Evolutionary conservation across 345 rosid genomes (phyloP), one percentile per base, ranked within the genome.

Genomic region (Eutrema heterophyllum): DNA sequence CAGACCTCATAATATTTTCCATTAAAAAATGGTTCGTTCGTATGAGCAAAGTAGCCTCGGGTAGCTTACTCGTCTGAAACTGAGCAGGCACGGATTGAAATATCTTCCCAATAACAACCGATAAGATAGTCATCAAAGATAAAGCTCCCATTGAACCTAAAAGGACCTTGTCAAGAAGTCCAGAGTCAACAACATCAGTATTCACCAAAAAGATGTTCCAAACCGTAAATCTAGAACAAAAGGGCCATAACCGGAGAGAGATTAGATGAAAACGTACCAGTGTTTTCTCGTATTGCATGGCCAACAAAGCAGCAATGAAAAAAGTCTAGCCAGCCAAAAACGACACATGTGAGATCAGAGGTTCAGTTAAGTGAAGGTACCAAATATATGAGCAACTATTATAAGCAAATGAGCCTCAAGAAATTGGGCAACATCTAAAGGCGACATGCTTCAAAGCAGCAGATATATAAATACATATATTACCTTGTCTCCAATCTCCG

Each of bases 401-500:
- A 29, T 29, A 29, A 29, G 30, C 30, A 29, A 29, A 29, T 4
- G 5, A 29, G 5, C 30, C 30, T 29, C 30, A 32, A 32, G 35
- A 30, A 16, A 21, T 11, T 7, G 4, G 27, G 40, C 36, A 13
- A 14, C 26, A 67, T 52, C 7, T 52, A 27, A 27, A 26, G 48
- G 38, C 38, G 38, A 35, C 9, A 35, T 7, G 9, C 9, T 5
- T 5, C 5, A 4, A 30, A 1, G 24, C 24, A 21, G 24, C 24
- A 32, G 4, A 3, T 15, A 27, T 5, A 32, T 8, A 13, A 4
- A 30, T 27, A 35, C 32, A 62, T 59, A 16, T 13, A 30, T 85
- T 38, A 92, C 99, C 99, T 92, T 95, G 85, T 92, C 99, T 68
- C 99, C 99, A 33, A 95, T 92, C 84, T 95, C 99, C 9, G 99